Conservation (phyloP, 106 monocot species). For the Amphibolis antarctica region DNA sequence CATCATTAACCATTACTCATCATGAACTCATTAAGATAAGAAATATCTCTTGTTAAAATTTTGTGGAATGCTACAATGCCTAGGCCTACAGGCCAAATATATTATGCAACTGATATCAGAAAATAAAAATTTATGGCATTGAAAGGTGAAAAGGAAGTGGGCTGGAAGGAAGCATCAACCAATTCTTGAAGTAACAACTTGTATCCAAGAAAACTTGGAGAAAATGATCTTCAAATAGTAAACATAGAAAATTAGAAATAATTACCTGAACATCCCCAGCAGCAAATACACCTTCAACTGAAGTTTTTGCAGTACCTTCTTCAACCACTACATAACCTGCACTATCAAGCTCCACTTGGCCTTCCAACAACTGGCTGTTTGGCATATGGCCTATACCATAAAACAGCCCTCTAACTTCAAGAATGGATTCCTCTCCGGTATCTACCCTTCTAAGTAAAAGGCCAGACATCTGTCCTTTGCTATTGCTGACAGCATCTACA, state of each 20-base stretch:
- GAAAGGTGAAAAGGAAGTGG: no score
- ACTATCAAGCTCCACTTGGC: constrained; percentile 75
- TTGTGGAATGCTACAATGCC: no score
- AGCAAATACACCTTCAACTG: constrained; percentile 94
- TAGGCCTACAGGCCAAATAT: no score
- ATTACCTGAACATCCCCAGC: constrained; percentile 98
- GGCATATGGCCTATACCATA: constrained; percentile 95
- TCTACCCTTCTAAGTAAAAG: constrained; percentile 51
- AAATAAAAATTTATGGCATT: no score
- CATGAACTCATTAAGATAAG: no score
- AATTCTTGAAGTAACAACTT: not conserved
- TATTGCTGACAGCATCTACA: constrained; percentile 76
- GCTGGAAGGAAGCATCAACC: not conserved
- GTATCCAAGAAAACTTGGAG: not conserved
- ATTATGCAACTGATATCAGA: no score
- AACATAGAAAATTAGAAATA: not conserved
- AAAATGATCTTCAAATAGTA: not conserved
- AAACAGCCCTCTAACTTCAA: constrained; percentile 85
- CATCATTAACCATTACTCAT: no score
- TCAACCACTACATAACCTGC: constrained; percentile 68
- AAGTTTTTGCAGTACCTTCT: constrained; percentile 71
- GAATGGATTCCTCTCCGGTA: constrained; percentile 55
- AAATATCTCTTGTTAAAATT: no score
- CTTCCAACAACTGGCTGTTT: constrained; percentile 83
- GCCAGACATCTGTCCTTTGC: constrained; percentile 88